phyloP scores from a whole-genome alignment of 768 basidiomycete genomes.

The Termitomyces sp. region DNA sequence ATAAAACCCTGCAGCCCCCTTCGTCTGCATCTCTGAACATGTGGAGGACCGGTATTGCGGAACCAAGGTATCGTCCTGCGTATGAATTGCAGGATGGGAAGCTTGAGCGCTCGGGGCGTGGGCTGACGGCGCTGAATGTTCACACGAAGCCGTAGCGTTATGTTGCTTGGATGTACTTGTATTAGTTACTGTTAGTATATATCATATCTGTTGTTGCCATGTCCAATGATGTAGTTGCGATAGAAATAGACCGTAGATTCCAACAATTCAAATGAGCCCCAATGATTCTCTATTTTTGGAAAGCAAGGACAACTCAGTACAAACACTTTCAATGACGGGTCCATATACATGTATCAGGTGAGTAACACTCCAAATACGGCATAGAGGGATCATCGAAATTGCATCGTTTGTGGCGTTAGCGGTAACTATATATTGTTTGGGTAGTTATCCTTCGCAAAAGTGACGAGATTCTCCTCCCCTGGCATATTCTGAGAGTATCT shows the following conservation, averaged over 20 bases:
- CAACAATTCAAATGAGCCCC: no score
- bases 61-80: slow-evolving; percentile 64
- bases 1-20: neutral
- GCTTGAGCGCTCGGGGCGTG: slow-evolving; percentile 71
- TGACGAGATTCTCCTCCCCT: slow-evolving; percentile 6
- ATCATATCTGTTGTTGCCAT: neutral
- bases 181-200: neutral
- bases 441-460: slow-evolving; percentile 1
- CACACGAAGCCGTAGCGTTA: neutral
- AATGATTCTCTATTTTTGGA: neutral
- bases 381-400: neutral
- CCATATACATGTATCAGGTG: no score
- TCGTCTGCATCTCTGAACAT: slow-evolving; percentile 6
- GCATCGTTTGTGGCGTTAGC: neutral
- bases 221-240: neutral
- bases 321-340: no score
- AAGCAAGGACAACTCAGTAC: no score
- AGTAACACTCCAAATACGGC: neutral
- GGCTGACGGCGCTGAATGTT: slow-evolving; percentile 14
- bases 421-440: neutral
- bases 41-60: slow-evolving; percentile 10
- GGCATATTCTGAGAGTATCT: slow-evolving; percentile 9
- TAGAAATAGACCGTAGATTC: neutral
- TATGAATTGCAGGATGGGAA: slow-evolving; percentile 74
- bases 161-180: neutral